Evolutionary conservation across 352 stramenopile genomes (phyloP).

Genomic region (Globisporangium camurandrum): DNA sequence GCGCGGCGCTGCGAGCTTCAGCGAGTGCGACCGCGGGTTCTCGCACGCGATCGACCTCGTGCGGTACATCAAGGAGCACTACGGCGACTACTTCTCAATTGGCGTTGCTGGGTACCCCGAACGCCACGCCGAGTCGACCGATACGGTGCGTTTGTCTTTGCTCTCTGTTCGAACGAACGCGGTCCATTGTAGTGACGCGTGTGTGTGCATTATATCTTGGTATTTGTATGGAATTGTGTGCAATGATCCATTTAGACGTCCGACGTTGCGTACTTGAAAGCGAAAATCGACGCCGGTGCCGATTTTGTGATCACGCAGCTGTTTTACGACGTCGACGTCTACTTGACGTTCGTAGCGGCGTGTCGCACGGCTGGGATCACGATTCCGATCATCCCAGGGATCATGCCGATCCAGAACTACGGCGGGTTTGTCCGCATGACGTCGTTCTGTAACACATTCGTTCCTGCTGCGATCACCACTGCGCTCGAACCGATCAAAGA

Average conservation of each 20-base stretch:
- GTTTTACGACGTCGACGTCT: constrained; percentile 97
- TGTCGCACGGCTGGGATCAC: constrained; percentile 89
- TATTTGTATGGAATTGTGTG: too few species aligned
- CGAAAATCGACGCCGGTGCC: constrained; percentile 95
- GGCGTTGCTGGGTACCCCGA: constrained; percentile 97
- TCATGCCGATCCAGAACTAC: constrained; percentile 99
- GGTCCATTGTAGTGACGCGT: background rate
- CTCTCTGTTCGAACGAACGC: too few species aligned
- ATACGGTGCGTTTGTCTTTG: constrained; percentile 10
- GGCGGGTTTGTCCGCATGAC: constrained; percentile 98
- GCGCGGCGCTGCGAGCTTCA: constrained; percentile 83
- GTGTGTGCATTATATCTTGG: too few species aligned
- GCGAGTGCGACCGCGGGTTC: constrained; percentile 89
- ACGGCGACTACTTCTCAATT: constrained; percentile 96
- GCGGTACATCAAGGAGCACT: constrained; percentile 92
- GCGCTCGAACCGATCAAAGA: constrained; percentile 92
- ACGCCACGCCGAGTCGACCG: constrained; percentile 89
- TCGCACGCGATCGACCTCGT: constrained; percentile 95
- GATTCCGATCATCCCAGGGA: constrained; percentile 94
- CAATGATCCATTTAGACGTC: constrained; percentile 34
- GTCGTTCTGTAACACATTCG: constrained; percentile 93
- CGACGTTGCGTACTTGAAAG: constrained; percentile 97
- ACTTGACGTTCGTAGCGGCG: constrained; percentile 91
- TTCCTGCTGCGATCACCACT: constrained; percentile 81
- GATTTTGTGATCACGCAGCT: constrained; percentile 99